Conservation (phyloP, 2,329 filamentous ascomycete species). For the Rasamsonia emersonii region DNA sequence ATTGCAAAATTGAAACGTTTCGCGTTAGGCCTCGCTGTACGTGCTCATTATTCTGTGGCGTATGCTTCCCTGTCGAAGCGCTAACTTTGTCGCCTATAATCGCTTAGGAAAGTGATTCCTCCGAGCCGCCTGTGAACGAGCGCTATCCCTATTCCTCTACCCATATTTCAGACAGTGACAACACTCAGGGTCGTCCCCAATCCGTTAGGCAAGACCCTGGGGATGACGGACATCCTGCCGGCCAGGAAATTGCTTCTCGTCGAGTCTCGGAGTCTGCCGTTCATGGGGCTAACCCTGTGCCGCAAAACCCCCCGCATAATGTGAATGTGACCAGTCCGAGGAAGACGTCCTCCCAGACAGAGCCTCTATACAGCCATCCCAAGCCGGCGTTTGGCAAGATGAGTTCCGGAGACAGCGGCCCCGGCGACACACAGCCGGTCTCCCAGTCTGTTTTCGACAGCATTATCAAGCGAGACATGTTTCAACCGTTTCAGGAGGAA, state of each 20-base stretch:
- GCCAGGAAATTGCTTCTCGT: no score
- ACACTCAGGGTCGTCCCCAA: no score
- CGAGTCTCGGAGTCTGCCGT: no score
- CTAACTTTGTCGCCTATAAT: constrained; percentile 13
- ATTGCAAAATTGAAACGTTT: constrained; percentile 32
- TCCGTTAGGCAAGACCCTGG: no score
- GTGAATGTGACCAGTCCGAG: constrained; percentile 3
- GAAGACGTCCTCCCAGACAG: constrained; percentile 7
- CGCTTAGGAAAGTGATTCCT: constrained; percentile 21
- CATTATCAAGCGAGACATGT: constrained; percentile 29
- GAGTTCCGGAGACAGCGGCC: constrained; percentile 23
- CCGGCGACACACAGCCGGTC: constrained; percentile 36
- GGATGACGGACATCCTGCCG: no score
- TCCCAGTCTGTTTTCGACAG: constrained; percentile 37
- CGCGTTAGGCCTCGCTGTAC: constrained; percentile 31
- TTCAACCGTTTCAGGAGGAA: constrained; percentile 15
- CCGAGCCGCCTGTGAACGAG: constrained; percentile 14
- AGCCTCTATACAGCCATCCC: constrained; percentile 13
- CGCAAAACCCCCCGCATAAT: constrained; percentile 4
- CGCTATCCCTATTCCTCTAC: constrained; percentile 8
- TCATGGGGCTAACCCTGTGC: no score
- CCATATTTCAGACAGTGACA: no score
- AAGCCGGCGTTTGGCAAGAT: constrained; percentile 21
- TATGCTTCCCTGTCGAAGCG: constrained; percentile 21
- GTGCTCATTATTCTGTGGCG: constrained; percentile 17